A percentile compares a stretch with the other conserved stretches of the same genome.
These are phyloP conservation scores for Botryotinia calthae DNA, from an alignment of 2,329 filamentous ascomycete genomes.

Conservation along the genomic window DNA sequence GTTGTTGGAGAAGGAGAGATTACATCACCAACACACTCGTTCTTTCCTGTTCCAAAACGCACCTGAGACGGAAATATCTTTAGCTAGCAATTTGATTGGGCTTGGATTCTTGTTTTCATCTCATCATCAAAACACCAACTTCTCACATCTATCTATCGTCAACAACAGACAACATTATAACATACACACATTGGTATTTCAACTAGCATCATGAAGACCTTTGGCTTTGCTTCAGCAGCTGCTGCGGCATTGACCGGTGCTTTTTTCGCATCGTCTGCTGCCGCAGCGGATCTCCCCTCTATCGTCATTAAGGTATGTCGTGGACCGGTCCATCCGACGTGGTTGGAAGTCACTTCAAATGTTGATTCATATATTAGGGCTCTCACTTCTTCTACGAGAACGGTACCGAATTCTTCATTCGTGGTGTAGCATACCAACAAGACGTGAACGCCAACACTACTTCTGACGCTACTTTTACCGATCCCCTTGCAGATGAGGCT, in stretches of 20 bases:
- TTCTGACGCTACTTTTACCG: slow-evolving; percentile 61
- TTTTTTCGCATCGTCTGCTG: slow-evolving; percentile 48
- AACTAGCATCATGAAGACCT: slow-evolving; percentile 51
- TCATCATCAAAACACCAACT: slow-evolving; percentile 3
- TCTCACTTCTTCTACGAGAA: slow-evolving; percentile 48
- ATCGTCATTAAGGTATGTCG: slow-evolving; percentile 47
- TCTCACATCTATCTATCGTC: slow-evolving; percentile 8
- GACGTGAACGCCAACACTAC: slow-evolving; percentile 58
- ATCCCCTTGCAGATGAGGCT: slow-evolving; percentile 73
- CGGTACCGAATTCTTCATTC: slow-evolving; percentile 84
- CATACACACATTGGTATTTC: slow-evolving; percentile 11
- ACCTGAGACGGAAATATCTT: not conserved
- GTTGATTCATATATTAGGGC: slow-evolving; percentile 31
- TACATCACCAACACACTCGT: slow-evolving; percentile 8
- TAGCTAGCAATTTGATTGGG: not conserved
- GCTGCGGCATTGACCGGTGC: slow-evolving; percentile 49
- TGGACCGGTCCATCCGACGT: not conserved
- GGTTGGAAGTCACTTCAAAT: not conserved
- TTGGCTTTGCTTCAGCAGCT: slow-evolving; percentile 43
- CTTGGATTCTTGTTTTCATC: not conserved
- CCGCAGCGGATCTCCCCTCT: slow-evolving; percentile 53
- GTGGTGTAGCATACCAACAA: slow-evolving; percentile 93
- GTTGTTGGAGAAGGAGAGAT: not conserved
- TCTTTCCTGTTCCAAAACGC: slow-evolving; percentile 9
- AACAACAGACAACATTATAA: slow-evolving; percentile 29